Evolutionary conservation across 768 basidiomycete species (phyloP), one percentile per base, ranked within the genome.

Genomic region (Hygrophorus russula): DNA sequence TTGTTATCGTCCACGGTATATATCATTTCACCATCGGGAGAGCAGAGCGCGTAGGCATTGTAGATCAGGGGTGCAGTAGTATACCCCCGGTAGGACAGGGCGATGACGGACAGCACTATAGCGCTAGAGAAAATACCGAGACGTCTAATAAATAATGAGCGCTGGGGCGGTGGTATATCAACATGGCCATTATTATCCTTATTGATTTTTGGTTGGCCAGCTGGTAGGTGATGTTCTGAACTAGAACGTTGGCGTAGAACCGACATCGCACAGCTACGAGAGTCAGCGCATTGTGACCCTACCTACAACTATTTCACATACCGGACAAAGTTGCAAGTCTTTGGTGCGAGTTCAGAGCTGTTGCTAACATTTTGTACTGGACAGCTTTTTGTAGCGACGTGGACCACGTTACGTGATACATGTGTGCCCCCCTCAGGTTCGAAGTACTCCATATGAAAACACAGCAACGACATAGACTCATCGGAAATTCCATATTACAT

Each of bases 1-100:
- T 72, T 68, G 24, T 56, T 44, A 5, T 60, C 57, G 54, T 87
- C 80, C n/a, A 85, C 80, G 13, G 79, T 82, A 52, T 85, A 84
- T 39, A 88, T 70, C 24, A 61, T 59, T 39, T 65, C 51, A 14
- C 66, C 67, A 9, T 69, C 60, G 39, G 54, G 66, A 20, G 82
- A 75, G 58, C 83, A 85, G n/a, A 86, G 50, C 1, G 74, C 78
- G 53, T 83, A 84, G 4, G 61, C 28, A 19, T 27, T 33, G n/a
- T 35, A 3, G 34, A n/a, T 9, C 30, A n/a, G 19, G 14, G 32
- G 31, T 5, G 32, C 12, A 35, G 17, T 5, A 6, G 39, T 10
- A 10, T 9, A 13, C 12, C 30, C 9, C 19, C 19, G 11, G 17
- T 36, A 36, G 2, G 24, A 24, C 18, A 44, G 9, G 27, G 35